Conservation (phyloP, 225 moss, liverwort and hornwort species). For the Marchantia polymorpha region DNA sequence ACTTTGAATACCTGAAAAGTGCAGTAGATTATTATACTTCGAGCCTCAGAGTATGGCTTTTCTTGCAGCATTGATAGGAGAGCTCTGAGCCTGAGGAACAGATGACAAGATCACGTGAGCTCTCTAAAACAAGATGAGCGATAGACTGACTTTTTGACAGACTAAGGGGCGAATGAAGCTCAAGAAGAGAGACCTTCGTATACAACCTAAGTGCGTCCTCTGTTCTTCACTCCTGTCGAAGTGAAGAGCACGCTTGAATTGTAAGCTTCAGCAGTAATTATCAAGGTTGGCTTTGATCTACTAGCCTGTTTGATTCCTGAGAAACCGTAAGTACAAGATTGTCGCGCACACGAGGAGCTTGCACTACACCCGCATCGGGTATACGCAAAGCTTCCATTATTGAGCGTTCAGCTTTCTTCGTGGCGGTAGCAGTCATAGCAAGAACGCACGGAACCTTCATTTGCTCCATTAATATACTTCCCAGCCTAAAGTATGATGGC, state of each 20-base stretch:
- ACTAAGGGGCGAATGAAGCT: too few relatives aligned
- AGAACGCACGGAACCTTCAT: conserved; percentile 70
- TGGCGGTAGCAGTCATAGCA: conserved; percentile 94
- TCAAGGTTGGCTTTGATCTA: not conserved
- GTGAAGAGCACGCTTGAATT: not conserved
- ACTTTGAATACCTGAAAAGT: conserved; percentile 66
- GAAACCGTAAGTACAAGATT: conserved; percentile 79
- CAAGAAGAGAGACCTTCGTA: too few relatives aligned
- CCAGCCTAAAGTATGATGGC: conserved; percentile 85
- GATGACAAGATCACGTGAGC: not conserved
- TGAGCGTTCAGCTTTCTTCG: conserved; percentile 69
- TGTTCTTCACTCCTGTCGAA: not conserved
- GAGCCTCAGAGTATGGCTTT: conserved; percentile 60
- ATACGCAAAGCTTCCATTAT: conserved; percentile 67
- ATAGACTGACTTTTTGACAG: too few relatives aligned
- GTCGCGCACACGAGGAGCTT: conserved; percentile 58
- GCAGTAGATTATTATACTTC: conserved; percentile 87
- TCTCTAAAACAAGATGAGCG: too few relatives aligned
- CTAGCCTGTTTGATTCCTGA: conserved; percentile 60
- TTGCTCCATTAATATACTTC: conserved; percentile 64
- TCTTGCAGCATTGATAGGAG: conserved; percentile 67
- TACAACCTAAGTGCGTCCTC: too few relatives aligned
- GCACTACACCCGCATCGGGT: conserved; percentile 55
- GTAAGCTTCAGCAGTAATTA: not conserved
- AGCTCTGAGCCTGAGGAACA: conserved; percentile 52